These are phyloP conservation scores for Parathielavia hyrcaniae DNA, from an alignment of 495 filamentous ascomycete genomes.

Conservation along the genomic window DNA sequence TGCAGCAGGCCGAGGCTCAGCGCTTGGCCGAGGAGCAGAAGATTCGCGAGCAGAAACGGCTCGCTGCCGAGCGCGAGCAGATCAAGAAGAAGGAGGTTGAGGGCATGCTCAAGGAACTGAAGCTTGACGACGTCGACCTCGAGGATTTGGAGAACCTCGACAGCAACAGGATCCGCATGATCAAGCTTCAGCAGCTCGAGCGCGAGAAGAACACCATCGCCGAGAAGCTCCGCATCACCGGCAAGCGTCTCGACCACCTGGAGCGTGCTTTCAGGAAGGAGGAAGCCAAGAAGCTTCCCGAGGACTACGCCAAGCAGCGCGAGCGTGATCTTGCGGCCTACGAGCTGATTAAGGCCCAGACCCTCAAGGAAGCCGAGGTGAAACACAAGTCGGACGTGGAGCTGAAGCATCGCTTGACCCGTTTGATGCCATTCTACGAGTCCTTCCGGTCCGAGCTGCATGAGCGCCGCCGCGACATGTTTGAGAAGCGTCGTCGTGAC, in stretches of 20 bases:
- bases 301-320: constrained; percentile 81
- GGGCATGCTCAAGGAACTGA: constrained; percentile 91
- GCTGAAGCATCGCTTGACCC: constrained; percentile 81
- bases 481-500: constrained; percentile 83
- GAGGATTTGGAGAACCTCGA: constrained; percentile 73
- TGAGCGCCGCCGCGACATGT: constrained; percentile 85
- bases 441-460: constrained; percentile 71
- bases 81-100: constrained; percentile 91
- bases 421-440: constrained; percentile 75
- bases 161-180: constrained; percentile 76
- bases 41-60: constrained; percentile 79
- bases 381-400: constrained; percentile 86
- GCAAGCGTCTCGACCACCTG: constrained; percentile 94
- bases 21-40: constrained; percentile 85
- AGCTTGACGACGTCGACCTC: constrained; percentile 77
- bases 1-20: constrained; percentile 79
- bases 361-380: constrained; percentile 67
- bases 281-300: constrained; percentile 81
- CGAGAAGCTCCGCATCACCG: constrained; percentile 82
- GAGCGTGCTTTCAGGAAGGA: constrained; percentile 95
- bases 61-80: constrained; percentile 82
- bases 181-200: constrained; percentile 92
- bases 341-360: constrained; percentile 68
- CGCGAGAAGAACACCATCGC: constrained; percentile 93
- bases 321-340: constrained; percentile 74